Conservation (phyloP, 148 eudicot genomes). For the Nyssa sinensis region DNA sequence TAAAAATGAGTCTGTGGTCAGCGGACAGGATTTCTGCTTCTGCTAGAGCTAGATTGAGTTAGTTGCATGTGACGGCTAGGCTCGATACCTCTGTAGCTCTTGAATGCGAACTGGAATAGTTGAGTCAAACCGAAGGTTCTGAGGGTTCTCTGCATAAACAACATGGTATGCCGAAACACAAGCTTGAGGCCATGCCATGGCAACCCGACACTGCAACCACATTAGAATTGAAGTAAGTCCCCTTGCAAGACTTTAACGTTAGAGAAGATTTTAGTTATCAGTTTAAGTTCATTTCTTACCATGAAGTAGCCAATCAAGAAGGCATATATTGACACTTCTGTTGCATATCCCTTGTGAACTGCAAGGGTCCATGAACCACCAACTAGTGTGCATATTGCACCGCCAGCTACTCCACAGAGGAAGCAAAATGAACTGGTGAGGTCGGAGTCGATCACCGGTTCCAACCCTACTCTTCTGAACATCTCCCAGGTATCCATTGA, state of each 20-base stretch:
- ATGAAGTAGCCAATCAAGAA: conserved; percentile 59
- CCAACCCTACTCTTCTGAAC: conserved; percentile 46
- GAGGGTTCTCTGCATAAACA: conserved; percentile 50
- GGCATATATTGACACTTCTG: conserved; percentile 42
- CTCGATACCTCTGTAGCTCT: conserved; percentile 30
- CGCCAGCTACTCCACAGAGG: conserved; percentile 50
- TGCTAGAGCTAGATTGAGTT: conserved; percentile 5
- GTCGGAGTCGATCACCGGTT: conserved; percentile 46
- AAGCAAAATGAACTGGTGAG: conserved; percentile 68
- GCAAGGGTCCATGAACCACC: conserved; percentile 61
- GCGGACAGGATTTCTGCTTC: conserved; percentile 4
- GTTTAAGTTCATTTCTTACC: conserved; percentile 20
- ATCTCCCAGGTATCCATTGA: conserved; percentile 63
- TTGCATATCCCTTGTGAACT: conserved; percentile 39
- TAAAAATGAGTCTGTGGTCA: neutral
- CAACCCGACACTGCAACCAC: conserved; percentile 28
- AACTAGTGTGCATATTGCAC: conserved; percentile 37
- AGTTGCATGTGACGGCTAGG: neutral
- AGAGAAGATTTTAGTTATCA: too few relatives aligned
- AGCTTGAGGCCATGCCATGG: conserved; percentile 54
- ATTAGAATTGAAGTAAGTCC: neutral
- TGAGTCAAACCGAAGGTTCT: conserved; percentile 41
- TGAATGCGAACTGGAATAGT: conserved; percentile 41
- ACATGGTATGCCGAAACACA: conserved; percentile 48
- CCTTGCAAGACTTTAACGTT: too few relatives aligned